A percentile compares a stretch with the other conserved stretches of the same genome.
These are phyloP conservation scores for Ogataea zsoltii DNA, from an alignment of 805 yeast species.

Conservation along the genomic window DNA sequence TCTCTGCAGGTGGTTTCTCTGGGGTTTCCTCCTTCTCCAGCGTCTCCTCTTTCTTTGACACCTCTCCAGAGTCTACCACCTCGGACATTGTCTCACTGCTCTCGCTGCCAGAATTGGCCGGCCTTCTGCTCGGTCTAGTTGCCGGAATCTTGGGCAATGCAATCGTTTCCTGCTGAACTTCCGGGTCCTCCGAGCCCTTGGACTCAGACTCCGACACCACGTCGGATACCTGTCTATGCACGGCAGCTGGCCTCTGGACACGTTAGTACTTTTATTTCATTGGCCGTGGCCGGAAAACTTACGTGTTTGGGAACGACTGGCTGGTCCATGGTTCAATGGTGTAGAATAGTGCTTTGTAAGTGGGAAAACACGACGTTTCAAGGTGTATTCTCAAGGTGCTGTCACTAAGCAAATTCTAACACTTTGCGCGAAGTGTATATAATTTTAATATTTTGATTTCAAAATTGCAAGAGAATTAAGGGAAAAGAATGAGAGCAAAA, in stretches of 20 bases:
- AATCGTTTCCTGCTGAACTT: neutral
- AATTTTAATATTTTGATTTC: no score
- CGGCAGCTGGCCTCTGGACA: conserved; percentile 10
- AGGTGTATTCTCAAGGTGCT: no score
- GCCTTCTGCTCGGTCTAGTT: conserved; percentile 8
- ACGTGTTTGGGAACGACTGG: conserved; percentile 27
- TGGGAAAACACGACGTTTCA: no score
- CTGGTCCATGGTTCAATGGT: conserved; percentile 16
- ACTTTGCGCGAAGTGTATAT: no score
- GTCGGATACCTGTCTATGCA: conserved; percentile 2
- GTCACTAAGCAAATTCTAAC: no score
- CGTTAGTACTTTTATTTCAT: neutral
- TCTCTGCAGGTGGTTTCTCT: no score
- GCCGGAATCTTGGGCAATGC: conserved; percentile 9
- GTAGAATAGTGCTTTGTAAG: neutral
- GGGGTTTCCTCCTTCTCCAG: neutral
- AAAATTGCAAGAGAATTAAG: no score
- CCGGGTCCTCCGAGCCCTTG: neutral
- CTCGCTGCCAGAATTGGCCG: neutral
- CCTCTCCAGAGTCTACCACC: neutral
- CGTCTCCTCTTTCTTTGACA: neutral
- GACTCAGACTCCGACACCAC: neutral
- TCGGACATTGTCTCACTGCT: neutral
- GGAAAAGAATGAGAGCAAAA: no score
- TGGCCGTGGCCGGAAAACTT: conserved; percentile 9